Conservation (phyloP, 2,329 filamentous ascomycete genomes). For the Huntiella omanensis region DNA sequence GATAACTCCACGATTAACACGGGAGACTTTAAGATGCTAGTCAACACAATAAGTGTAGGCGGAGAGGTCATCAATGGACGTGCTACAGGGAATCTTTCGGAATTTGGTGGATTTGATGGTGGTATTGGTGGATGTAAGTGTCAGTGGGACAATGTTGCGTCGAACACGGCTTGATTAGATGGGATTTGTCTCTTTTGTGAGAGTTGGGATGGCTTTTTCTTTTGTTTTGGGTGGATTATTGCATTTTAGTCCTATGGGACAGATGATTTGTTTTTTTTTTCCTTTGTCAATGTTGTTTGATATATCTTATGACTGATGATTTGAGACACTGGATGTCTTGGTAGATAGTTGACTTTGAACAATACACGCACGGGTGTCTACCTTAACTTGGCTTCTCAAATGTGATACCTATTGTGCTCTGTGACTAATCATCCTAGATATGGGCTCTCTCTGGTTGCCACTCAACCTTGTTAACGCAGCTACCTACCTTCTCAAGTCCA, state of each 20-base stretch:
- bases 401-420: not conserved
- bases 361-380: not conserved
- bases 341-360: too few species aligned
- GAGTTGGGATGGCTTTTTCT: not conserved
- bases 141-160: slow-evolving; percentile 32
- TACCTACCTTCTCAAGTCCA: slow-evolving; percentile 44
- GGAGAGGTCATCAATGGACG: slow-evolving; percentile 35
- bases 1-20: slow-evolving; percentile 27
- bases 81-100: slow-evolving; percentile 21
- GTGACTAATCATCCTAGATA: slow-evolving; percentile 8
- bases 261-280: not conserved
- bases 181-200: not conserved
- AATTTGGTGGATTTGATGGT: slow-evolving; percentile 42
- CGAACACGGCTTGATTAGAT: not conserved
- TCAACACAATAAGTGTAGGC: slow-evolving; percentile 30
- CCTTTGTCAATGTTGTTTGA: not conserved
- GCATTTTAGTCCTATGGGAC: not conserved
- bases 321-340: not conserved
- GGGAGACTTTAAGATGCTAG: slow-evolving; percentile 24
- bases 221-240: not conserved
- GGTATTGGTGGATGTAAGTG: slow-evolving; percentile 44
- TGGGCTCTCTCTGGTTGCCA: slow-evolving; percentile 16
- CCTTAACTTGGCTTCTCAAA: not conserved
- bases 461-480: slow-evolving; percentile 30
- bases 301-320: not conserved